These are phyloP conservation scores for Sporobolomyces roseus DNA, from an alignment of 768 basidiomycete genomes.

Conservation along the genomic window DNA sequence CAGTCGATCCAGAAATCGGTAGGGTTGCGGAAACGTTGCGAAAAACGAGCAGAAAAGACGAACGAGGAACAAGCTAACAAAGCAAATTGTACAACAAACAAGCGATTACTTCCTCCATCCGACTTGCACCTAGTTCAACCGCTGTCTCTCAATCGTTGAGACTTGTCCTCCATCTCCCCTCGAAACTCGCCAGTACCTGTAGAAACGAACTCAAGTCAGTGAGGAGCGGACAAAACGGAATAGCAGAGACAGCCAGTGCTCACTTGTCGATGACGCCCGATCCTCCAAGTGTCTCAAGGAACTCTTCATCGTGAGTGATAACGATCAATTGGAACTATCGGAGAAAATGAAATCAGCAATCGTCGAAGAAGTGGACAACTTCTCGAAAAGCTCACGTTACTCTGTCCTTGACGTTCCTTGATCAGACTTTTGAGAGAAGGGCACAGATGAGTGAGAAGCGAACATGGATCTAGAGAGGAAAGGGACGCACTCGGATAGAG, in stretches of 20 bases:
- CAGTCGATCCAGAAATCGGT: too few relatives aligned
- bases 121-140: constrained; percentile 27
- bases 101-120: too few relatives aligned
- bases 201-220: not conserved
- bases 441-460: not conserved
- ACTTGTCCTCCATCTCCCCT: constrained; percentile 37
- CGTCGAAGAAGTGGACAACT: not conserved
- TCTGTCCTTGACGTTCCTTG: constrained; percentile 78
- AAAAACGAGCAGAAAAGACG: too few relatives aligned
- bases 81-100: too few relatives aligned
- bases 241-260: not conserved
- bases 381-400: constrained; percentile 62
- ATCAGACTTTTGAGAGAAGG: constrained; percentile 70
- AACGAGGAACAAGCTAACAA: too few relatives aligned
- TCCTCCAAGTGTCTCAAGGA: constrained; percentile 83
- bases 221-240: too few relatives aligned
- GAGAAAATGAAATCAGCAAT: not conserved
- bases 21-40: too few relatives aligned
- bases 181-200: constrained; percentile 37
- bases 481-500: constrained; percentile 75
- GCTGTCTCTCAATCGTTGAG: constrained; percentile 37
- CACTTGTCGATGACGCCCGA: constrained; percentile 91
- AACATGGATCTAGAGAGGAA: not conserved
- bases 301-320: constrained; percentile 95
- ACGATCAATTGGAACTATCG: constrained; percentile 75